phyloP scores from a whole-genome alignment of 2,329 filamentous ascomycete species.

The Myriosclerotinia scirpicola region DNA sequence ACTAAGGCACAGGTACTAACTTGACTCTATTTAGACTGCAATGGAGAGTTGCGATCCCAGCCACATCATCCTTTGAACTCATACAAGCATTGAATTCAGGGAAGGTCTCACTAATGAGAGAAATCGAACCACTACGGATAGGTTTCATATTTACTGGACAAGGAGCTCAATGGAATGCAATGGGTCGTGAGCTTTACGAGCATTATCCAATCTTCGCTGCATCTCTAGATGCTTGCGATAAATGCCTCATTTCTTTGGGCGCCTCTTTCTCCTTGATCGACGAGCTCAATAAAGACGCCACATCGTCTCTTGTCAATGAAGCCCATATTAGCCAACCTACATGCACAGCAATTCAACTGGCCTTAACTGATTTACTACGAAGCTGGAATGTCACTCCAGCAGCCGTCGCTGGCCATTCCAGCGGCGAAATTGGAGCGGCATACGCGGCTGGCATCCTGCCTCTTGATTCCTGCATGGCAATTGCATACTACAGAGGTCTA shows the following conservation, averaged over 20 bases:
- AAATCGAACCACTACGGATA: conserved; percentile 28
- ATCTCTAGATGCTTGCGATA: conserved; percentile 34
- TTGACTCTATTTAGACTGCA: conserved; percentile 24
- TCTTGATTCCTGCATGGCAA: conserved; percentile 32
- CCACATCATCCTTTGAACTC: conserved; percentile 35
- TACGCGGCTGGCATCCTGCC: conserved; percentile 35
- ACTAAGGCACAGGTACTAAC: background rate
- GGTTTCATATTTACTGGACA: conserved; percentile 32
- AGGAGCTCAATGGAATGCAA: conserved; percentile 33
- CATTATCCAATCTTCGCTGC: conserved; percentile 42
- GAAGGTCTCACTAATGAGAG: conserved; percentile 36
- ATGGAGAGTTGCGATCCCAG: conserved; percentile 35
- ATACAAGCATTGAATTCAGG: conserved; percentile 39
- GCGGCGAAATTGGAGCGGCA: conserved; percentile 39
- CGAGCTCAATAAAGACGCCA: conserved; percentile 42
- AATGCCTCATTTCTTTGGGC: conserved; percentile 41
- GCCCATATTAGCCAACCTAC: conserved; percentile 47
- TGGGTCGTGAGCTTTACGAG: conserved; percentile 32
- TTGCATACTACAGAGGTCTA: conserved; percentile 38
- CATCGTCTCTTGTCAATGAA: conserved; percentile 39
- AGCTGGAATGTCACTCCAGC: conserved; percentile 40
- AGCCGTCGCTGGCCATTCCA: conserved; percentile 38
- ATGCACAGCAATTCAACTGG: conserved; percentile 50
- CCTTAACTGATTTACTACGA: conserved; percentile 46
- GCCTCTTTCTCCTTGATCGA: conserved; percentile 22